Percentiles rank a stretch among this genome's conserved stretches.
phyloP scores from a whole-genome alignment of 805 yeast species.

The Metschnikowia dekortorum region DNA sequence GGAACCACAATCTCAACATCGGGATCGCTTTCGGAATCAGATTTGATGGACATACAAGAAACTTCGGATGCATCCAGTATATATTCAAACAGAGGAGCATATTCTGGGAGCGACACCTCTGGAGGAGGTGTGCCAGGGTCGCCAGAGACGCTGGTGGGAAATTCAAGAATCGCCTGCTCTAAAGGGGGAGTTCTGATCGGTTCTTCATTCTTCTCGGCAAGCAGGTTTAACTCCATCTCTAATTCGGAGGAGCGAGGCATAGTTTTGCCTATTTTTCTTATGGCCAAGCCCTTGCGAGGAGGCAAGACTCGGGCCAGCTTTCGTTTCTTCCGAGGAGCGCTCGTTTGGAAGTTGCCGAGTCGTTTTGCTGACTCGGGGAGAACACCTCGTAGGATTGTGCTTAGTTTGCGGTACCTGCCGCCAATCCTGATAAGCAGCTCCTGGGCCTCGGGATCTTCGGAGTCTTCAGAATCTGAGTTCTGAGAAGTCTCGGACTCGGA shows the following conservation, averaged over 20 bases:
- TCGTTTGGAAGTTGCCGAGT: slow-evolving; percentile 18
- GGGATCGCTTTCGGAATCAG: slow-evolving; percentile 7
- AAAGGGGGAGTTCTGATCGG: neutral
- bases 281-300: slow-evolving; percentile 35
- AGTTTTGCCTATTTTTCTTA: slow-evolving; percentile 19
- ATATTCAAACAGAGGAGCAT: slow-evolving; percentile 5
- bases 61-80: slow-evolving; percentile 8
- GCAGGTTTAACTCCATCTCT: slow-evolving; percentile 7
- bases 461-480: neutral
- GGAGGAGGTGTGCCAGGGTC: neutral
- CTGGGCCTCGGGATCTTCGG: slow-evolving; percentile 6
- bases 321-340: slow-evolving; percentile 7
- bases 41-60: neutral
- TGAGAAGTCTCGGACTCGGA: neutral
- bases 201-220: neutral
- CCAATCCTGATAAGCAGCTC: slow-evolving; percentile 17
- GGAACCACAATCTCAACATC: neutral
- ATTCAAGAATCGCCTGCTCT: neutral
- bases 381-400: slow-evolving; percentile 30
- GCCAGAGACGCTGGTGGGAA: neutral
- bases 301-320: neutral
- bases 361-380: slow-evolving; percentile 40
- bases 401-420: slow-evolving; percentile 23
- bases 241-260: slow-evolving; percentile 7
- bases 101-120: neutral